Percentiles rank a stretch among this genome's conserved stretches.
These are phyloP conservation scores for Trichosporon asahii DNA, from an alignment of 1,284 basidiomycete species.

Conservation along the genomic window DNA sequence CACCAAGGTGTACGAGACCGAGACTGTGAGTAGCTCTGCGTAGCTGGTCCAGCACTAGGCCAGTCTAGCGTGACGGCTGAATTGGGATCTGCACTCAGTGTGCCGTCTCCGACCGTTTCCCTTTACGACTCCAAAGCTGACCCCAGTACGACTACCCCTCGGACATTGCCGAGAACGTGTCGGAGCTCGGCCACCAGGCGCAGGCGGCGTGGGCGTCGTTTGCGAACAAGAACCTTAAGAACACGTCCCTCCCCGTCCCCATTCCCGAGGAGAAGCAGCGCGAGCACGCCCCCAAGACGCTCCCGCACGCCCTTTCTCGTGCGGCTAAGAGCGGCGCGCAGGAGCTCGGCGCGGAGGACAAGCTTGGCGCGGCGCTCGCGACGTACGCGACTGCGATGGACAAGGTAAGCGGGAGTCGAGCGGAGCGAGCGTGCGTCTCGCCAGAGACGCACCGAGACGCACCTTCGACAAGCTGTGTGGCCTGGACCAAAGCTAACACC, in stretches of 20 bases:
- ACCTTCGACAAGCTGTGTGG: neutral
- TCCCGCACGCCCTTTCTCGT: conserved; percentile 86
- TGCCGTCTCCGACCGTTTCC: neutral
- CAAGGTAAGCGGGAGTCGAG: conserved; percentile 55
- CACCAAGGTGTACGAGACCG: conserved; percentile 77
- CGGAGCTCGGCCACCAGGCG: conserved; percentile 61
- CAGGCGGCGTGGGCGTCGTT: conserved; percentile 76
- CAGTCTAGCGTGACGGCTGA: neutral
- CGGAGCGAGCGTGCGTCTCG: too few relatives aligned
- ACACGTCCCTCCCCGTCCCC: conserved; percentile 77
- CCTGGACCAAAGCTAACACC: conserved; percentile 3
- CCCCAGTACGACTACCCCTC: conserved; percentile 71
- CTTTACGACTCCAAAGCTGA: neutral
- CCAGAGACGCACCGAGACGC: too few relatives aligned
- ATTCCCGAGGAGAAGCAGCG: conserved; percentile 52
- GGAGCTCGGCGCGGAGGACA: conserved; percentile 59
- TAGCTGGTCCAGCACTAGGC: neutral
- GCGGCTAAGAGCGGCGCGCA: conserved; percentile 72
- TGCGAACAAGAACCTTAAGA: conserved; percentile 84
- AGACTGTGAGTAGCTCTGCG: conserved; percentile 50
- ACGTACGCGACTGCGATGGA: conserved; percentile 81
- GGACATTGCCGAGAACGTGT: conserved; percentile 57
- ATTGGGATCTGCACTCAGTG: neutral
- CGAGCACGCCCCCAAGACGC: conserved; percentile 71
- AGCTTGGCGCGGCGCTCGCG: conserved; percentile 71